phyloP scores from a whole-genome alignment of 495 filamentous ascomycete species.

The Aspergillus coremiiformis region DNA sequence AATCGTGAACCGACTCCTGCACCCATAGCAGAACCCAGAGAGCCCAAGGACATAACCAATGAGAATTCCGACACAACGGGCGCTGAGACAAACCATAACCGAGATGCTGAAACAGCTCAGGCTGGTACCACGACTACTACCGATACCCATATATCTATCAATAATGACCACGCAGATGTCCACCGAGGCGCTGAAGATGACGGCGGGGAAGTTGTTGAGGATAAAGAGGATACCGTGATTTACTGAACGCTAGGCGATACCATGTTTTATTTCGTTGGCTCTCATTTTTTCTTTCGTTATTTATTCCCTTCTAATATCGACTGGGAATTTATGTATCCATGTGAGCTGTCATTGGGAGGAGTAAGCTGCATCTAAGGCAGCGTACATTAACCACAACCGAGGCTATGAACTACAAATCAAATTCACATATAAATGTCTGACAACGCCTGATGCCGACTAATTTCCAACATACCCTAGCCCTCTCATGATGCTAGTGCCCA shows the following conservation, averaged over 20 bases:
- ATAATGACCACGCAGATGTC: conserved; percentile 18
- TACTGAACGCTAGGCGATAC: conserved; percentile 45
- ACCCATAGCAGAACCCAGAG: conserved; percentile 13
- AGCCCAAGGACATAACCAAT: conserved; percentile 12
- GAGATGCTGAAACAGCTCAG: conserved; percentile 15
- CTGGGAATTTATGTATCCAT: neutral
- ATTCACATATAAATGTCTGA: neutral
- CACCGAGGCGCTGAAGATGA: conserved; percentile 50
- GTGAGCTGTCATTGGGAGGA: neutral
- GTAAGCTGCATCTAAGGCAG: neutral
- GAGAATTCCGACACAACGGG: conserved; percentile 23
- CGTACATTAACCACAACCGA: neutral
- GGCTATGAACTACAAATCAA: neutral
- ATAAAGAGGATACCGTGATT: conserved; percentile 78
- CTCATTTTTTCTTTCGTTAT: neutral
- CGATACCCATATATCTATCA: conserved; percentile 10
- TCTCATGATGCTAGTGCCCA: neutral
- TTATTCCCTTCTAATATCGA: neutral
- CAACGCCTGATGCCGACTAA: neutral
- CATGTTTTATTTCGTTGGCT: neutral
- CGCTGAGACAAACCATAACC: conserved; percentile 18
- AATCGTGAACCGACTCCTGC: conserved; percentile 13
- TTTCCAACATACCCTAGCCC: neutral
- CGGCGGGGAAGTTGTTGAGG: conserved; percentile 64
- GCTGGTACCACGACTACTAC: conserved; percentile 13